A percentile compares a stretch with the other conserved stretches of the same genome.
phyloP scores from a whole-genome alignment of 352 stramenopile species.

The Phytophthora ohioensis region DNA sequence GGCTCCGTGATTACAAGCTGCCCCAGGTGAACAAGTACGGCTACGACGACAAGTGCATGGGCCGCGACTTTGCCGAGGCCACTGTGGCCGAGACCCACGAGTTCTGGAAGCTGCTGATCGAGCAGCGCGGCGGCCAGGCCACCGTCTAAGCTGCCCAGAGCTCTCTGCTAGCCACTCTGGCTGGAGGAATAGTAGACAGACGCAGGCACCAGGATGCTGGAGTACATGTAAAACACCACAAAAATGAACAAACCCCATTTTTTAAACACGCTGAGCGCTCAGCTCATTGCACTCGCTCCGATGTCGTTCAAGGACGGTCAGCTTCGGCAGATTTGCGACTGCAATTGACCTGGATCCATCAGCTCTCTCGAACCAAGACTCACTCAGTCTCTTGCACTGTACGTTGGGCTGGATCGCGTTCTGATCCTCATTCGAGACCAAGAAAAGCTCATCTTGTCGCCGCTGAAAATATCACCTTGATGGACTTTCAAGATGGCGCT shows the following conservation, averaged over 20 bases:
- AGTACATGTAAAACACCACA: constrained; percentile 39
- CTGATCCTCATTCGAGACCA: constrained; percentile 22
- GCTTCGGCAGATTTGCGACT: background rate
- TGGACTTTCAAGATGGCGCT: constrained; percentile 8
- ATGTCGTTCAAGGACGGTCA: no score
- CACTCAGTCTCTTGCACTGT: constrained; percentile 1
- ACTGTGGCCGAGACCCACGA: constrained; percentile 89
- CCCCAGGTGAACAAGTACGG: constrained; percentile 99
- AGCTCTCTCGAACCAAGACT: constrained; percentile 15
- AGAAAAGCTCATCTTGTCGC: constrained; percentile 35
- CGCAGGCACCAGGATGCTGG: constrained; percentile 36
- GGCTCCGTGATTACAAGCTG: constrained; percentile 99
- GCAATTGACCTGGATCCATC: background rate
- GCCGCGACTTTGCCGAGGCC: constrained; percentile 88
- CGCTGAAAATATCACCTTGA: constrained; percentile 37
- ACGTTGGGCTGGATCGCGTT: constrained; percentile 23
- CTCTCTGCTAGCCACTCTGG: constrained; percentile 17
- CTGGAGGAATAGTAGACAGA: constrained; percentile 40
- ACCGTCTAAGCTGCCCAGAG: constrained; percentile 64
- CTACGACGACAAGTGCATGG: constrained; percentile 98
- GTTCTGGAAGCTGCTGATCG: constrained; percentile 92
- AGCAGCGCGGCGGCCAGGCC: constrained; percentile 83
- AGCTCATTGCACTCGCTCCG: constrained; percentile 22
- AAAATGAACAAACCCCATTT: constrained; percentile 36
- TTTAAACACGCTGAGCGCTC: constrained; percentile 19